Evolutionary conservation across 495 filamentous ascomycete genomes (phyloP).

Genomic region (Trichodelitschia bisporula): DNA sequence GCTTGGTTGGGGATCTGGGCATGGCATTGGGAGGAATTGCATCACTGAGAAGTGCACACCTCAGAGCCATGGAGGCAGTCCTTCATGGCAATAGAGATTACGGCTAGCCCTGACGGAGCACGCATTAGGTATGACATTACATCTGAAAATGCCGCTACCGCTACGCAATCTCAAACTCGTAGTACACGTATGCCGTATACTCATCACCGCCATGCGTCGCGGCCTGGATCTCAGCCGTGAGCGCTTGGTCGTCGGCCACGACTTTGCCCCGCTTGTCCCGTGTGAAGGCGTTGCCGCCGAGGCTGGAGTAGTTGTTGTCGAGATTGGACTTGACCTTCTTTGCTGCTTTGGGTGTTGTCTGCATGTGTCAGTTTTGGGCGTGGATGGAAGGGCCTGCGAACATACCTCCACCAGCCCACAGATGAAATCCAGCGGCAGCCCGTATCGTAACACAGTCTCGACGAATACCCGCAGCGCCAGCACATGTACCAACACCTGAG

Average conservation of each 20-base stretch:
- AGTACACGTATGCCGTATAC: constrained; percentile 92
- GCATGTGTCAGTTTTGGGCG: constrained; percentile 2
- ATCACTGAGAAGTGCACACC: no score
- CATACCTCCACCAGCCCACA: constrained; percentile 62
- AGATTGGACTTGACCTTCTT: constrained; percentile 61
- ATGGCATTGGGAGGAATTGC: no score
- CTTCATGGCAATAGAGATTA: no score
- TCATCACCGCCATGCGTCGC: constrained; percentile 45
- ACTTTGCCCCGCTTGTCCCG: constrained; percentile 82
- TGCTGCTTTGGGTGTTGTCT: constrained; percentile 61
- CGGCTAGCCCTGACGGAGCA: no score
- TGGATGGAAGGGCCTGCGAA: constrained; percentile 2
- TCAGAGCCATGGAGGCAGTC: no score
- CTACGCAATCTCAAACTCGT: constrained; percentile 58
- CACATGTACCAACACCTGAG: constrained; percentile 88
- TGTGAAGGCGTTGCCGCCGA: constrained; percentile 85
- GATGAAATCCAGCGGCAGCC: constrained; percentile 69
- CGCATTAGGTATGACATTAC: no score
- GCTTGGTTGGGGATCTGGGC: no score
- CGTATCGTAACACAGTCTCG: constrained; percentile 86
- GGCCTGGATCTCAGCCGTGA: constrained; percentile 56
- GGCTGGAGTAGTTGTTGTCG: constrained; percentile 72
- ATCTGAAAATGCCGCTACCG: background rate
- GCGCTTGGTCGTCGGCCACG: constrained; percentile 57
- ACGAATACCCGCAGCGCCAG: constrained; percentile 84